phyloP scores from a whole-genome alignment of 2,329 filamentous ascomycete species.

The Pseudocercospora macadamiae region DNA sequence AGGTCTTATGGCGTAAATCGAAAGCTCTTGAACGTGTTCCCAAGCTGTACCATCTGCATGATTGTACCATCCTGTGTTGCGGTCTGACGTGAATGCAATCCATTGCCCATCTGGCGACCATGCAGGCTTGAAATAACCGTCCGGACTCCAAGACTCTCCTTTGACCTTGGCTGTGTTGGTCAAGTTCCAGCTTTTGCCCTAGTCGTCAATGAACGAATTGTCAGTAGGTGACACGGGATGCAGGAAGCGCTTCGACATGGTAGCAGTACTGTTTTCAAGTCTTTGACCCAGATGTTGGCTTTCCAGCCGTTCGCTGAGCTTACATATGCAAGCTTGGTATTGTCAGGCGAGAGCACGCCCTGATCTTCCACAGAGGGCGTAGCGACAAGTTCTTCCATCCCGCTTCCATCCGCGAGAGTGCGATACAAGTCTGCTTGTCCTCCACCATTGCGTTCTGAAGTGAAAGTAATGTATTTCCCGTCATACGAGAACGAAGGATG shows the following conservation, averaged over 20 bases:
- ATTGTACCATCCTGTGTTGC: constrained; percentile 56
- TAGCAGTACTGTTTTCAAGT: not conserved
- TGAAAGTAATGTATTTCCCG: constrained; percentile 16
- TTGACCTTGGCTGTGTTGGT: constrained; percentile 9
- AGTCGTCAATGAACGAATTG: not conserved
- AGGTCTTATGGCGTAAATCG: constrained; percentile 15
- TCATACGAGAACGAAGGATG: constrained; percentile 14
- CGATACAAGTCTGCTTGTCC: constrained; percentile 19
- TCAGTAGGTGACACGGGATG: not conserved
- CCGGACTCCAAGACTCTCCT: constrained; percentile 4
- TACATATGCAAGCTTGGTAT: constrained; percentile 14
- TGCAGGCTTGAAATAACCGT: constrained; percentile 14
- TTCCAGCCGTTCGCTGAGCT: constrained; percentile 1
- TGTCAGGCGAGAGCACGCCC: constrained; percentile 13
- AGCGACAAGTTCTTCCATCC: constrained; percentile 4
- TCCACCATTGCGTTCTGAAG: constrained; percentile 6
- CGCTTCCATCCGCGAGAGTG: constrained; percentile 5
- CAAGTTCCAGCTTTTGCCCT: not conserved
- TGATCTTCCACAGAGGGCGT: constrained; percentile 12
- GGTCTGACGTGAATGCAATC: constrained; percentile 15
- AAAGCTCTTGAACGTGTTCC: constrained; percentile 18
- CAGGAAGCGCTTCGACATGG: not conserved
- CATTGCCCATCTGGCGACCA: constrained; percentile 20
- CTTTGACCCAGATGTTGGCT: constrained; percentile 14
- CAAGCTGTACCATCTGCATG: constrained; percentile 2